Base-by-base conservation (phyloP, 176 grass and related monocot genomes). In the Pharus latifolius region DNA sequence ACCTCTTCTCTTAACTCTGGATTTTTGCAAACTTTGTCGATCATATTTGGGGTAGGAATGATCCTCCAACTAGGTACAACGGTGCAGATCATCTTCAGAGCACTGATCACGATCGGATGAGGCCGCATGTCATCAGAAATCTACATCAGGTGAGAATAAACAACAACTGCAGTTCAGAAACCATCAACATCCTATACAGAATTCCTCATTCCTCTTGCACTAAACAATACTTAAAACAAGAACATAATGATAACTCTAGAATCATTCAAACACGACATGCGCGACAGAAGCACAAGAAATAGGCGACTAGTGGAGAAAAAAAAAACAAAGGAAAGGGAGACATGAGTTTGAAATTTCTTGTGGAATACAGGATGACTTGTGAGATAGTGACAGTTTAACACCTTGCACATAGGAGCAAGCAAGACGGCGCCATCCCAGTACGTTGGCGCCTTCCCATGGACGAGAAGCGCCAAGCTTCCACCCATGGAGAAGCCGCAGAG, bases 351-450 rank as follows among this genome's bases (percentile, higher is more conserved):
- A n/a, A n/a, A n/a, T n/a, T n/a, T n/a, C n/a, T n/a, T n/a, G n/a
- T n/a, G n/a, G n/a, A n/a, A n/a, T n/a, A n/a, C n/a, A n/a, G n/a
- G n/a, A n/a, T n/a, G n/a, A n/a, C n/a, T n/a, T n/a, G n/a, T n/a
- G n/a, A n/a, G n/a, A n/a, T n/a, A n/a, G n/a, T n/a, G n/a, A n/a
- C n/a, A n/a, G n/a, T n/a, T n/a, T n/a, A n/a, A n/a, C n/a, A 91
- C 88, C 88, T 91, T 91, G 80, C 88, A 91, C 80, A 91, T 80
- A 17, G 88, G 84, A 45, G 84, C 88, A 72, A 87, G 67, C 66
- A 91, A 56, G 31, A 87, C 72, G 22, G 88, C 80, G 2, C 84
- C 84, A 1, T 78, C 76, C 85, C 89, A 92, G 63, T 75, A 88
- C 32, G 46, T 44, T 10, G 81, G 68, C 12, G 32, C 63, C 70